Conservation (phyloP, 305 asterid genomes). For the Plantago coronopus region DNA sequence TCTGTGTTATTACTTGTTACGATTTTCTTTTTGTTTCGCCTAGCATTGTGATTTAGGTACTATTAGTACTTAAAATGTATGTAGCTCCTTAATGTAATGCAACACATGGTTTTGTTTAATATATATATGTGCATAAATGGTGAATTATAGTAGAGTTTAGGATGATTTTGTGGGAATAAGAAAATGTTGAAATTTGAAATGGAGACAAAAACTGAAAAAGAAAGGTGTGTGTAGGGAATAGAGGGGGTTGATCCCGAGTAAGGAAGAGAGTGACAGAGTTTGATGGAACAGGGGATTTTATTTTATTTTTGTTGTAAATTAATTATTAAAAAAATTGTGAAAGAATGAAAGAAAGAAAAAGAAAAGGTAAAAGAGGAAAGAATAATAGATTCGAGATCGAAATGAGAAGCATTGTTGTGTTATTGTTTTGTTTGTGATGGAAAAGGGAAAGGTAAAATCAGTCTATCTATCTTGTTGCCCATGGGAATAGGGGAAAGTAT, state of each 20-base stretch:
- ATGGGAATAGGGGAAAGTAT: constrained; percentile 74
- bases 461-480: constrained; percentile 26
- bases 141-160: not conserved
- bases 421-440: not conserved
- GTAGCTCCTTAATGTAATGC: no score
- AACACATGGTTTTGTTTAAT: no score
- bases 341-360: constrained; percentile 14
- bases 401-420: constrained; percentile 40
- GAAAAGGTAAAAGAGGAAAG: not conserved
- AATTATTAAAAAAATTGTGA: no score
- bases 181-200: constrained; percentile 31
- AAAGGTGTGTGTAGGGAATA: not conserved
- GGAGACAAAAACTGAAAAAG: constrained; percentile 40
- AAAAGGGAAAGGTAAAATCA: constrained; percentile 16
- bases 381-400: constrained; percentile 61
- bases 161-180: constrained; percentile 18
- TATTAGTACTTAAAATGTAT: constrained; percentile 26
- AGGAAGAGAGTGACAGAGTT: constrained; percentile 46
- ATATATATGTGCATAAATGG: no score
- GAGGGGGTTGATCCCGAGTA: constrained; percentile 59
- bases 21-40: no score
- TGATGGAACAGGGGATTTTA: constrained; percentile 37
- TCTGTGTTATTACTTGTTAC: no score
- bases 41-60: no score
- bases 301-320: not conserved